Conservation (phyloP, 345 rosid genomes). For the Salix purpurea region DNA sequence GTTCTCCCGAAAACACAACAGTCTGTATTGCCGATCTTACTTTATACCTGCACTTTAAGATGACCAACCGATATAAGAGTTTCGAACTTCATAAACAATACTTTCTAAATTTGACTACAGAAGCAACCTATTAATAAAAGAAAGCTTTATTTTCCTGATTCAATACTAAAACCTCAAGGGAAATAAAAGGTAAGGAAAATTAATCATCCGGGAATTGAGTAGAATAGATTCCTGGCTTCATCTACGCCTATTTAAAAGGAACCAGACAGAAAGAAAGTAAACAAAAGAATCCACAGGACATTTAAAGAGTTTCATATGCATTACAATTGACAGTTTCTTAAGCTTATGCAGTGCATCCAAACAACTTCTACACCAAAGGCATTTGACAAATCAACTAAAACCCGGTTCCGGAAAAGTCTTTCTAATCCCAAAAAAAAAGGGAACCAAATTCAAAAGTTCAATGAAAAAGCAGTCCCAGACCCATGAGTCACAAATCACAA, state of each 20-base stretch:
- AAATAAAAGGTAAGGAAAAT: slow-evolving; percentile 2
- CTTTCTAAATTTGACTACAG: neutral
- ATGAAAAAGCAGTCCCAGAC: neutral
- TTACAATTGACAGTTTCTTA: neutral
- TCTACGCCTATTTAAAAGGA: slow-evolving; percentile 7
- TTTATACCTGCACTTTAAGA: slow-evolving; percentile 18
- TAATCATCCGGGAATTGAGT: slow-evolving; percentile 11
- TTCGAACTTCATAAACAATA: neutral
- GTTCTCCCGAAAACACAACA: slow-evolving; percentile 18
- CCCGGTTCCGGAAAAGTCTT: neutral
- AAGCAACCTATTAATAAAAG: neutral
- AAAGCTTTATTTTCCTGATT: neutral
- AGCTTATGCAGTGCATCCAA: neutral
- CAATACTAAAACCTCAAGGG: slow-evolving; percentile 19
- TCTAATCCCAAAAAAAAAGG: neutral
- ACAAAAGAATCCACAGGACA: slow-evolving; percentile 18
- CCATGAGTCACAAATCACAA: slow-evolving; percentile 7
- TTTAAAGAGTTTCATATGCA: neutral
- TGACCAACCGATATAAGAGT: neutral
- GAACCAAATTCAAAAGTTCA: slow-evolving; percentile 1
- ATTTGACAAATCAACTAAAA: slow-evolving; percentile 16
- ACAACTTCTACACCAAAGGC: neutral
- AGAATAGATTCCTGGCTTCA: slow-evolving; percentile 23
- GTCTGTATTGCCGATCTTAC: neutral
- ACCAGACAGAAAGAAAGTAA: slow-evolving; percentile 2